Evolutionary conservation across 2,329 filamentous ascomycete genomes (phyloP), one percentile per base, ranked within the genome.

Genomic region (Calonectria honghensis): DNA sequence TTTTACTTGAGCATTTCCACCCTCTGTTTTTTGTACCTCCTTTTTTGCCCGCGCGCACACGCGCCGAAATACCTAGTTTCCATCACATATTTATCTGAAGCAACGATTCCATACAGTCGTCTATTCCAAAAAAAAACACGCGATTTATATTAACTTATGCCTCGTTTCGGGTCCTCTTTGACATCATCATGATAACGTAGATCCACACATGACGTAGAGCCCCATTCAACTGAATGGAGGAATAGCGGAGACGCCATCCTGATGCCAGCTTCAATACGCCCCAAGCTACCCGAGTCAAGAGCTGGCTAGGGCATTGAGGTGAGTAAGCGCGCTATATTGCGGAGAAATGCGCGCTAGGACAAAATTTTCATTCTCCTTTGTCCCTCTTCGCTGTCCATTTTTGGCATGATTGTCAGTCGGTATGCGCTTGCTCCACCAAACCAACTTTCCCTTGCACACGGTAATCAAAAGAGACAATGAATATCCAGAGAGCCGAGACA

Each of bases 161-260:
- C 18, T 59, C 37, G 11, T 41, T 24, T 41, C n/a, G 35, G 35
- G 14, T 63, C 57, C 24, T 29, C 13, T 24, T 13, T 63, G 57
- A 63, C 57, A 63, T 63, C 57, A 63, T 39, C 20, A 24, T 63
- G 57, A 63, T 63, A 27, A 27, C 13, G 3, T 6, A 4, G 57
- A 45, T 63, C 57, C 57, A 63, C 57, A 1, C 57, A 63, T 63
- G 57, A 63, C 57, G 57, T 63, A 63, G 35, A 63, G 35, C 13
- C 57, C 57, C 57, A 41, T 63, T 20, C 4, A 20, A 24, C 16
- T 20, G 37, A 31, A 41, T 41, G 57, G 52, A 57, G 52, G 31
- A 31, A n/a, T 5, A 24, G 57, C 14, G 35, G 57, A 63, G 35
- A 27, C 57, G 18, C 35, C 14, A 14, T 29, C 37, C 37, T 13